These are phyloP conservation scores for Geosiphon pyriformis DNA, from an alignment of 192 early-diverging fungal genomes.

Conservation along the genomic window DNA sequence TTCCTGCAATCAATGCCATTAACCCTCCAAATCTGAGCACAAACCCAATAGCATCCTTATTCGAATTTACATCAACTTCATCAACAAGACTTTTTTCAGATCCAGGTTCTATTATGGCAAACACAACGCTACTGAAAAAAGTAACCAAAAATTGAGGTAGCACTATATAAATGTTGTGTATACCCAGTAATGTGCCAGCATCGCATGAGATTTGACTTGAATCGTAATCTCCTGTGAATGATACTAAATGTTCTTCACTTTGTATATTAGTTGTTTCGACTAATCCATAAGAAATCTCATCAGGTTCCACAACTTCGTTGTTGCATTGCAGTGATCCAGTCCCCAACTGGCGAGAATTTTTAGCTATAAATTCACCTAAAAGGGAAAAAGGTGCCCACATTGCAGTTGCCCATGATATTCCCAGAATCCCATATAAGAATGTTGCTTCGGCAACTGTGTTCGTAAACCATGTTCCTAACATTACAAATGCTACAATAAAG, in stretches of 20 bases:
- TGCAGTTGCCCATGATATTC: conserved; percentile 80
- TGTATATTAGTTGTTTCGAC: background rate
- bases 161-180: conserved; percentile 94
- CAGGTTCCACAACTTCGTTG: conserved; percentile 12
- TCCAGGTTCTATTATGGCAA: conserved; percentile 61
- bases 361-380: conserved; percentile 69
- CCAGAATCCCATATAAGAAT: conserved; percentile 63
- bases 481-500: conserved; percentile 58
- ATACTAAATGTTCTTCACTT: too few species aligned
- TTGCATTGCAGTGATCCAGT: conserved; percentile 17
- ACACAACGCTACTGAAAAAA: conserved; percentile 75
- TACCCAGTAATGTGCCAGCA: conserved; percentile 77
- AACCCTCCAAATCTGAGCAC: conserved; percentile 50
- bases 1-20: conserved; percentile 49
- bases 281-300: background rate
- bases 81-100: background rate
- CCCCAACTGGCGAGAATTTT: conserved; percentile 27
- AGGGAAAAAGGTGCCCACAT: conserved; percentile 94
- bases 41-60: conserved; percentile 47
- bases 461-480: conserved; percentile 63
- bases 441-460: conserved; percentile 52
- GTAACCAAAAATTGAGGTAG: conserved; percentile 89
- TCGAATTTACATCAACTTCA: conserved; percentile 8
- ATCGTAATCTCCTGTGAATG: background rate
- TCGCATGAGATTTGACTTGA: conserved; percentile 26